Conservation (phyloP, 441 rosid genomes). For the Metrosideros polymorpha region DNA sequence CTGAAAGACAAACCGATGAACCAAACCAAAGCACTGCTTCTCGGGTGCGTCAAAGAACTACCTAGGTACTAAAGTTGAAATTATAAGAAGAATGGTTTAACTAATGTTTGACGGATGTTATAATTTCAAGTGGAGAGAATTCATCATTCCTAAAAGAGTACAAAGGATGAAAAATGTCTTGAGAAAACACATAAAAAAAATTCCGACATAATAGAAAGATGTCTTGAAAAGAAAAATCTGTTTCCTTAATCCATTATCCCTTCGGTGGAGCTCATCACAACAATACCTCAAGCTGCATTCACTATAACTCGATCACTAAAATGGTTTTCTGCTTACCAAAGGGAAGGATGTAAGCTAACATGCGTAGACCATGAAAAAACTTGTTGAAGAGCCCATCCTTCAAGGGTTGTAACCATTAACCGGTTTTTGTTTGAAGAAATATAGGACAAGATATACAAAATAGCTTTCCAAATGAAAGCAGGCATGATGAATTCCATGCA, state of each 20-base stretch:
- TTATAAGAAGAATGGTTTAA: background rate
- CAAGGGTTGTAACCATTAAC: background rate
- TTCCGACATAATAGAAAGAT: background rate
- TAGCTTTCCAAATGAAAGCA: background rate
- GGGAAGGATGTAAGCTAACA: background rate
- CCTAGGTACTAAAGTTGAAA: background rate
- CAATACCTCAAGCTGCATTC: background rate
- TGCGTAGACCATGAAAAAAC: background rate
- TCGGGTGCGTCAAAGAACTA: background rate
- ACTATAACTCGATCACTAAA: background rate
- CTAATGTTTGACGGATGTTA: background rate
- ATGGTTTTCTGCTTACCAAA: background rate
- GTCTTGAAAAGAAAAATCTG: background rate
- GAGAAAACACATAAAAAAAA: background rate
- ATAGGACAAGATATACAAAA: background rate
- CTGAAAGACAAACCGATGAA: background rate
- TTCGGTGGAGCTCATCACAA: background rate
- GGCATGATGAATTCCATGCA: background rate
- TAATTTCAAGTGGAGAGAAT: background rate
- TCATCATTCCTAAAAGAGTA: background rate
- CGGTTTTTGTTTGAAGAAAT: background rate
- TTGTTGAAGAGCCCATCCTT: background rate
- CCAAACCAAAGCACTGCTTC: background rate
- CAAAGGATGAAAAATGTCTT: background rate
- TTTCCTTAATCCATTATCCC: background rate